A percentile compares a stretch with the other conserved stretches of the same genome.
These are phyloP conservation scores for Talaromyces nanjingensis DNA, from an alignment of 495 filamentous ascomycete genomes.

Conservation along the genomic window DNA sequence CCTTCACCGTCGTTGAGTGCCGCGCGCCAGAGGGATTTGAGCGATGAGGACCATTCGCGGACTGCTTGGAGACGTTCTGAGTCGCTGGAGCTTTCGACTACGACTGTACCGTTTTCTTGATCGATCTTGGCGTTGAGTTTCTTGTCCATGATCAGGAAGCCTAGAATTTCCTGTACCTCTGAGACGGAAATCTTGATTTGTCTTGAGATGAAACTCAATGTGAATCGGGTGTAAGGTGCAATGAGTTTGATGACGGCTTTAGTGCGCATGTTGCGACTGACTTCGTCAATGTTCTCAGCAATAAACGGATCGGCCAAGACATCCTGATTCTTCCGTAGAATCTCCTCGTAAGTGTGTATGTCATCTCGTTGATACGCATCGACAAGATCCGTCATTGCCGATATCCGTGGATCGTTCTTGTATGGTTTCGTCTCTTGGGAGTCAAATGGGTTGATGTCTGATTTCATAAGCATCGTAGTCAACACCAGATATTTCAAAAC, in stretches of 20 bases:
- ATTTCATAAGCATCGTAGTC: slow-evolving; percentile 97
- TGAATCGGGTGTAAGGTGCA: slow-evolving; percentile 90
- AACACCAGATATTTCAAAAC: slow-evolving; percentile 96
- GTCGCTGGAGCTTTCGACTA: slow-evolving; percentile 70
- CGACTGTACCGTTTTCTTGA: slow-evolving; percentile 74
- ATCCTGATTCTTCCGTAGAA: slow-evolving; percentile 82
- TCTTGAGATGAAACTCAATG: slow-evolving; percentile 74
- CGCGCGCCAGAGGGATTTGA: slow-evolving; percentile 56
- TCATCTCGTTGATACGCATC: slow-evolving; percentile 96
- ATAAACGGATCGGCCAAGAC: slow-evolving; percentile 91
- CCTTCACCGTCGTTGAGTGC: slow-evolving; percentile 69
- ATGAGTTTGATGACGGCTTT: slow-evolving; percentile 92
- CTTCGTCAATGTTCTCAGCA: slow-evolving; percentile 97
- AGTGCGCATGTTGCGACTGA: slow-evolving; percentile 96
- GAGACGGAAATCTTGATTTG: slow-evolving; percentile 73
- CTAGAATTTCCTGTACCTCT: slow-evolving; percentile 89
- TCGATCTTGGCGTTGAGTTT: slow-evolving; percentile 84
- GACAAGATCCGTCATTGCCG: slow-evolving; percentile 94
- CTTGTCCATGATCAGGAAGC: slow-evolving; percentile 85
- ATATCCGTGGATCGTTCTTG: slow-evolving; percentile 88
- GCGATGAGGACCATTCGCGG: slow-evolving; percentile 61
- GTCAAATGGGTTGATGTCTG: slow-evolving; percentile 98
- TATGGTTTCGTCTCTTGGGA: slow-evolving; percentile 99
- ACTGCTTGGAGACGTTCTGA: slow-evolving; percentile 67
- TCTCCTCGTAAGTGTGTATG: slow-evolving; percentile 81